Evolutionary conservation across 352 stramenopile genomes (phyloP).

Genomic region (Bremia lactucae): DNA sequence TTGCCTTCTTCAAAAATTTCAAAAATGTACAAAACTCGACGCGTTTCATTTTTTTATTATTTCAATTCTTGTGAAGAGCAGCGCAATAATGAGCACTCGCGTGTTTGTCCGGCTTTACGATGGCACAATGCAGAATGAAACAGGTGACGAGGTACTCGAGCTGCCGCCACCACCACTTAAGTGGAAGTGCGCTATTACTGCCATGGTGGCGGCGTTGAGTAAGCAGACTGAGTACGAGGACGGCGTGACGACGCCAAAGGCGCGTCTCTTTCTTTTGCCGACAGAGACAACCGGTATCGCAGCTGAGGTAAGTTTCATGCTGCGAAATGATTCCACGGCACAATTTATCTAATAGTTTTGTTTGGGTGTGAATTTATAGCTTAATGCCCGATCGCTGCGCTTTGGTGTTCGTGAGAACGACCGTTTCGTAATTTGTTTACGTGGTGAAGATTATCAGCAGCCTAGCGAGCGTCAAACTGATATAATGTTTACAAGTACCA

Average conservation of each 20-base stretch:
- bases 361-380: slow-evolving; percentile 9
- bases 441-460: slow-evolving; percentile 60
- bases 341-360: slow-evolving; percentile 2
- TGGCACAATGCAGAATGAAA: slow-evolving; percentile 34
- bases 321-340: not conserved
- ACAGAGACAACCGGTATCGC: slow-evolving; percentile 45
- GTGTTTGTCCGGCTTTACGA: slow-evolving; percentile 77
- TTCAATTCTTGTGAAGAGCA: no score
- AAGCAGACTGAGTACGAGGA: slow-evolving; percentile 40
- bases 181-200: slow-evolving; percentile 46
- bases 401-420: slow-evolving; percentile 73
- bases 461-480: slow-evolving; percentile 10
- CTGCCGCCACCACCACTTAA: slow-evolving; percentile 54
- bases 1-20: no score
- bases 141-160: slow-evolving; percentile 54
- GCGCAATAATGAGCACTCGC: slow-evolving; percentile 36
- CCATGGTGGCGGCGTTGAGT: slow-evolving; percentile 51
- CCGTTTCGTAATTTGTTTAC: slow-evolving; percentile 57
- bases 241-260: slow-evolving; percentile 25
- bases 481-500: not conserved
- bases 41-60: no score
- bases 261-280: slow-evolving; percentile 54
- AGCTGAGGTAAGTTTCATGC: slow-evolving; percentile 31
- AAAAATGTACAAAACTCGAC: no score
- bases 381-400: slow-evolving; percentile 62